Evolutionary conservation across 2,329 filamentous ascomycete species (phyloP), one percentile per base, ranked within the genome.

Genomic region (Lecanoromycetidae sp.): DNA sequence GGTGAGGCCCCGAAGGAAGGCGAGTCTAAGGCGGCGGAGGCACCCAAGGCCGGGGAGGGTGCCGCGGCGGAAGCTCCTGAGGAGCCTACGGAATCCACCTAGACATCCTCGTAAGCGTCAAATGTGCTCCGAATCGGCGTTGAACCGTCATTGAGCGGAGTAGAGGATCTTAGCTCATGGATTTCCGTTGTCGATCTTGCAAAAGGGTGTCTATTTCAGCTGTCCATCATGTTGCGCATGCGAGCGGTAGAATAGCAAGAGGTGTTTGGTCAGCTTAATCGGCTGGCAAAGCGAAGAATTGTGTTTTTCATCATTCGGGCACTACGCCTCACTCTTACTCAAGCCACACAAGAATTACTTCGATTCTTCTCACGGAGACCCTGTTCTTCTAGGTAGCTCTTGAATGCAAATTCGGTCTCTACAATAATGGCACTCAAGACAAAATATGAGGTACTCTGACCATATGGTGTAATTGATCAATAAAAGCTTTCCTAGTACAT

Each of bases 1-100:
- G 73, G 71, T 52, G 72, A 76, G 55, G 69, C 76, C 59, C 69
- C 76, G 40, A 80, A 82, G 73, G 80, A 85, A 62, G 74, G 74
- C 65, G 58, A 72, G 55, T n/a, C n/a, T n/a, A 68, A 71, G 50
- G 70, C 68, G 54, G 61, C 61, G 46, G 57, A 51, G 35, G n/a
- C n/a, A n/a, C 27, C 51, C 7, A 67, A 73, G 55, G 64, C 66
- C 51, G 70, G 61, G 25, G 57, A 59, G 58, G 64, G 66, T 40
- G 41, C 52, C 10, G 67, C 59, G 29, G 50, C 54, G n/a, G 38
- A 54, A 61, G n/a, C 44, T 27, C 27, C 50, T 67, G 64, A 75
- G 56, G 68, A 70, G 26, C 44, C 48, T 30, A 26, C 46, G 22
- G 32, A 42, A 37, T n/a, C n/a, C n/a, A 42, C 46, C 25, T 43